Evolutionary conservation across 257 asterid species (phyloP).

Genomic region (Nicotiana obtusifolia): DNA sequence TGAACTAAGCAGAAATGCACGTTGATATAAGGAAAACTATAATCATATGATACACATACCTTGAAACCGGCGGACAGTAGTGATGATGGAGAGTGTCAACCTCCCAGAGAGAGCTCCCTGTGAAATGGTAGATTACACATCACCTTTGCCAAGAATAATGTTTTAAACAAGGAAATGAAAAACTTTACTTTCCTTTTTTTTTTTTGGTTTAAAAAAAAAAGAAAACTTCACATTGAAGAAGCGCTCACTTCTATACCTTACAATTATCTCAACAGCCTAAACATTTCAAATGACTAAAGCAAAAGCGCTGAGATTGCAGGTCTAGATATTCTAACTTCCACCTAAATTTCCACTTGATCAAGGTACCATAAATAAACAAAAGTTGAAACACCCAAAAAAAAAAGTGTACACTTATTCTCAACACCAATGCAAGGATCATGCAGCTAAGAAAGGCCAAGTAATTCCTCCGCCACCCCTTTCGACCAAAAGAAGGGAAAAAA

Average conservation of each 20-base stretch:
- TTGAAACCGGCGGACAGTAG: slow-evolving; percentile 82
- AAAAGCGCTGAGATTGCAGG: background rate
- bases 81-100: slow-evolving; percentile 79
- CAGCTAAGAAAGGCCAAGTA: background rate
- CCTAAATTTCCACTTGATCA: background rate
- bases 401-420: background rate
- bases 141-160: background rate
- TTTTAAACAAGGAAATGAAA: background rate
- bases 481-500: background rate
- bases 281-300: background rate
- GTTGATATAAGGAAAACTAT: background rate
- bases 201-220: too few relatives aligned
- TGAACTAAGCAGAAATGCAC: background rate
- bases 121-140: slow-evolving; percentile 14
- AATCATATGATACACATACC: slow-evolving; percentile 30
- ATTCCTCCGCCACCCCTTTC: background rate
- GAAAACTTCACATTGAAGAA: background rate
- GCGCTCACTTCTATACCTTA: background rate
- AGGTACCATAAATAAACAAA: background rate
- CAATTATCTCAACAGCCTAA: background rate
- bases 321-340: background rate
- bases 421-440: background rate
- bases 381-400: background rate
- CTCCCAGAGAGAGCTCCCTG: slow-evolving; percentile 99
- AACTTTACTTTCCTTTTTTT: too few relatives aligned